Evolutionary conservation across 1,284 basidiomycete genomes (phyloP).

Genomic region (Meripilus lineatus): DNA sequence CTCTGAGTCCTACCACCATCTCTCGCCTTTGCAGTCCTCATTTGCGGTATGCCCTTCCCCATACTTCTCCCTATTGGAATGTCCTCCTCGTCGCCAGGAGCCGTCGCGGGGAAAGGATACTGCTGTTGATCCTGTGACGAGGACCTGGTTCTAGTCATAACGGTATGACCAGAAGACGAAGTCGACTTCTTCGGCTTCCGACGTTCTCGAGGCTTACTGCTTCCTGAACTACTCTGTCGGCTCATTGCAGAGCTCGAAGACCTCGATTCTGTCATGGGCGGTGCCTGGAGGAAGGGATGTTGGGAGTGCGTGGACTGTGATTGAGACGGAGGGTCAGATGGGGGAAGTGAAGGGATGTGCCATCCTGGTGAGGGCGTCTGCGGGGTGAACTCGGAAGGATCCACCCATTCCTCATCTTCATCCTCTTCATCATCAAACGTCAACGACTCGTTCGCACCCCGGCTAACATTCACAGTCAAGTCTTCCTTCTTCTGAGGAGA

Average conservation of each 20-base stretch:
- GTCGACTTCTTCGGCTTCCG: constrained; percentile 23
- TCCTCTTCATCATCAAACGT: constrained; percentile 47
- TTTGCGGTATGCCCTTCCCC: constrained; percentile 35
- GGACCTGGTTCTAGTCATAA: constrained; percentile 1
- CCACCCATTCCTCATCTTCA: constrained; percentile 70
- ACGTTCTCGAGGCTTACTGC: constrained; percentile 20
- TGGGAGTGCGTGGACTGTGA: constrained; percentile 10
- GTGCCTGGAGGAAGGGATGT: constrained; percentile 18
- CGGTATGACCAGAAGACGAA: constrained; percentile 2
- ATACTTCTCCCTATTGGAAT: constrained; percentile 29
- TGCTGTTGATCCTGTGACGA: constrained; percentile 28
- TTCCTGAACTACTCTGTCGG: constrained; percentile 10
- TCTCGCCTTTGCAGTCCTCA: constrained; percentile 66
- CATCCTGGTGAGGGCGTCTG: constrained; percentile 24
- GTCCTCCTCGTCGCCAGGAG: constrained; percentile 31
- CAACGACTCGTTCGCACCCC: constrained; percentile 10
- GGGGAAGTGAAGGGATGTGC: neutral
- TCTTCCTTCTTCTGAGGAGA: constrained; percentile 26
- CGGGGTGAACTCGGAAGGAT: constrained; percentile 36
- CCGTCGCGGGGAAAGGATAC: constrained; percentile 56
- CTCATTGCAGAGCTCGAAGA: constrained; percentile 24
- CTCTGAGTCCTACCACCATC: constrained; percentile 79
- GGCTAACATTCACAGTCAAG: constrained; percentile 18
- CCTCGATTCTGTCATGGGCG: constrained; percentile 27
- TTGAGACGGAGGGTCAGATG: too few relatives aligned